Evolutionary conservation across 768 basidiomycete genomes (phyloP).

Genomic region (Mycena venus): DNA sequence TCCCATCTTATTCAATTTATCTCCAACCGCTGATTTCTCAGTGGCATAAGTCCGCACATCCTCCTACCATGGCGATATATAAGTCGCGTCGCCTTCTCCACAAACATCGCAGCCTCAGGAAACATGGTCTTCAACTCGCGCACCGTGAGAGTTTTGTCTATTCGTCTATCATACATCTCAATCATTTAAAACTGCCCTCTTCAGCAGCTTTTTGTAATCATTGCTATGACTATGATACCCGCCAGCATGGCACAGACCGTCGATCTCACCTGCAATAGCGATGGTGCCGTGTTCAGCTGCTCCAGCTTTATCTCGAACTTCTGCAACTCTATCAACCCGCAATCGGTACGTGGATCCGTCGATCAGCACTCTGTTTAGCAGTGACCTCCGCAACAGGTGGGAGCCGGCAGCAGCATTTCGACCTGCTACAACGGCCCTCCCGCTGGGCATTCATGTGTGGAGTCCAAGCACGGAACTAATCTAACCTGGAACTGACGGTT

Average conservation of each 20-base stretch:
- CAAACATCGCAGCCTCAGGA: not conserved
- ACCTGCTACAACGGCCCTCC: not conserved
- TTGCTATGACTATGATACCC: not conserved
- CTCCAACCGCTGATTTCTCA: no score
- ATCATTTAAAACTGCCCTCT: not conserved
- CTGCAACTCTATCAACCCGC: not conserved
- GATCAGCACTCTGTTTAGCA: not conserved
- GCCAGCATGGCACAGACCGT: not conserved
- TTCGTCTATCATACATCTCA: not conserved
- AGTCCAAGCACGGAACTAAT: not conserved
- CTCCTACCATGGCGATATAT: not conserved
- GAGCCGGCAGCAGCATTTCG: not conserved
- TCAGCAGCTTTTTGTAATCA: not conserved
- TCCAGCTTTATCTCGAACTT: not conserved
- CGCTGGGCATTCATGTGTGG: not conserved
- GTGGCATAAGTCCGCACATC: not conserved
- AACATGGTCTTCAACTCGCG: not conserved
- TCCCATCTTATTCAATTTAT: not conserved
- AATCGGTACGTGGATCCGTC: not conserved
- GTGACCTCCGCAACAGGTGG: not conserved
- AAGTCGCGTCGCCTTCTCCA: not conserved
- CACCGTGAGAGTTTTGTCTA: not conserved
- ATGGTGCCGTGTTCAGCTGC: not conserved
- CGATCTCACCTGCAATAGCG: not conserved
- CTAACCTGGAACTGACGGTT: not conserved